Percentiles rank a stretch among this genome's conserved stretches.
These are phyloP conservation scores for Tilletia setariae DNA, from an alignment of 1,284 basidiomycete species.

Conservation along the genomic window DNA sequence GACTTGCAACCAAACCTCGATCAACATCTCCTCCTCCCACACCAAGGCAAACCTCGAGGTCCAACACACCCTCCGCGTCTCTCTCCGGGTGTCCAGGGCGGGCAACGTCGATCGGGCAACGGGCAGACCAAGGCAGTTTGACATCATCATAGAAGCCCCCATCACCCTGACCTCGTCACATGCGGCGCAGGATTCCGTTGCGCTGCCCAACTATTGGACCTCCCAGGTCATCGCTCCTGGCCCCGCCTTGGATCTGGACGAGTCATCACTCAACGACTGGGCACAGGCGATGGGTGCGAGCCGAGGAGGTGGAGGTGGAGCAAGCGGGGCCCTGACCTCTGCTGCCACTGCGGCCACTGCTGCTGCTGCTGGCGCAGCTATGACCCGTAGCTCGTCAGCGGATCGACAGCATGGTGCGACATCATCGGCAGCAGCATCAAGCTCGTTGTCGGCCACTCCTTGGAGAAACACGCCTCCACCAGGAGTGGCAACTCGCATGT, in stretches of 20 bases:
- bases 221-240: too few species aligned
- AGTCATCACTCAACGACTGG: too few species aligned
- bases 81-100: slow-evolving; percentile 71
- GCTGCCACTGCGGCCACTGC: not conserved
- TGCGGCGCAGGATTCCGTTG: slow-evolving; percentile 46
- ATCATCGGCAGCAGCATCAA: not conserved
- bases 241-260: too few species aligned
- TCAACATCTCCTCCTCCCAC: slow-evolving; percentile 81
- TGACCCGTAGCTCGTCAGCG: not conserved
- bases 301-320: not conserved
- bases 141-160: slow-evolving; percentile 83
- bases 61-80: slow-evolving; percentile 74
- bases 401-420: not conserved
- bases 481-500: too few species aligned
- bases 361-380: not conserved
- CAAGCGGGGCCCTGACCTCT: not conserved
- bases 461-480: too few species aligned
- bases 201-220: slow-evolving; percentile 42
- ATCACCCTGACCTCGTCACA: slow-evolving; percentile 59
- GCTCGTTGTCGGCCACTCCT: too few species aligned
- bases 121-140: slow-evolving; percentile 60
- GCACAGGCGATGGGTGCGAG: too few species aligned
- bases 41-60: slow-evolving; percentile 75
- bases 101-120: slow-evolving; percentile 16
- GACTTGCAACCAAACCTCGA: slow-evolving; percentile 53